A percentile compares a stretch with the other conserved stretches of the same genome.
phyloP scores from a whole-genome alignment of 2,329 filamentous ascomycete genomes.

The Fusarium coicis region DNA sequence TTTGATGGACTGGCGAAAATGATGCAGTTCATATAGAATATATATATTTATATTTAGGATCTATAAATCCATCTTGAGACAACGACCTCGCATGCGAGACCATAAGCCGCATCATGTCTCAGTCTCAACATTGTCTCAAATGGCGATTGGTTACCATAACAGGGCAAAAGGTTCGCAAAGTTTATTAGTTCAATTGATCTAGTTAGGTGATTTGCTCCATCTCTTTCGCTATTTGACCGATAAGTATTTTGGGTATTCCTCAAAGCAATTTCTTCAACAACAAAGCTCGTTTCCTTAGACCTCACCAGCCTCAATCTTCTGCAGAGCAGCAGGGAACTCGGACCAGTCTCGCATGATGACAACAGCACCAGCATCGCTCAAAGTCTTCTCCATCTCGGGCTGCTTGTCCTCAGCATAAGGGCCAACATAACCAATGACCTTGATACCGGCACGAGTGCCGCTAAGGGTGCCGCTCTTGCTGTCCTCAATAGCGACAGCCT shows the following conservation, averaged over 20 bases:
- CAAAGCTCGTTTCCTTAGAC: slow-evolving; percentile 38
- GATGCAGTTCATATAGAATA: background rate
- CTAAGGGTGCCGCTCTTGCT: slow-evolving; percentile 86
- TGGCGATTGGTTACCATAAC: background rate
- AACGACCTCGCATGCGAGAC: background rate
- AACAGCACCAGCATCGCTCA: slow-evolving; percentile 70
- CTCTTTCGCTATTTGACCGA: slow-evolving; percentile 22
- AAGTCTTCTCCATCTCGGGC: slow-evolving; percentile 71
- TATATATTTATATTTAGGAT: background rate
- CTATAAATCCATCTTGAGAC: background rate
- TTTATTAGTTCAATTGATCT: slow-evolving; percentile 32
- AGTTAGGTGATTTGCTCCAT: background rate
- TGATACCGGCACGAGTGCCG: slow-evolving; percentile 78
- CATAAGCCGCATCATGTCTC: background rate
- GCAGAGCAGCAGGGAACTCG: slow-evolving; percentile 62
- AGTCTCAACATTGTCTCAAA: background rate
- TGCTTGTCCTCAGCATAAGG: slow-evolving; percentile 73
- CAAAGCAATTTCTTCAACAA: slow-evolving; percentile 27
- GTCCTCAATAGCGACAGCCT: slow-evolving; percentile 88
- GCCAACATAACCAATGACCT: slow-evolving; percentile 85
- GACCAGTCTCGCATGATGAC: slow-evolving; percentile 71
- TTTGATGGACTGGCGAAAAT: slow-evolving; percentile 71
- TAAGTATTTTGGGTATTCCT: slow-evolving; percentile 34
- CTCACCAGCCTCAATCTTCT: slow-evolving; percentile 57
- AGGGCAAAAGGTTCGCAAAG: background rate